phyloP scores from a whole-genome alignment of 148 eudicot genomes.

The Spergularia bocconei region DNA sequence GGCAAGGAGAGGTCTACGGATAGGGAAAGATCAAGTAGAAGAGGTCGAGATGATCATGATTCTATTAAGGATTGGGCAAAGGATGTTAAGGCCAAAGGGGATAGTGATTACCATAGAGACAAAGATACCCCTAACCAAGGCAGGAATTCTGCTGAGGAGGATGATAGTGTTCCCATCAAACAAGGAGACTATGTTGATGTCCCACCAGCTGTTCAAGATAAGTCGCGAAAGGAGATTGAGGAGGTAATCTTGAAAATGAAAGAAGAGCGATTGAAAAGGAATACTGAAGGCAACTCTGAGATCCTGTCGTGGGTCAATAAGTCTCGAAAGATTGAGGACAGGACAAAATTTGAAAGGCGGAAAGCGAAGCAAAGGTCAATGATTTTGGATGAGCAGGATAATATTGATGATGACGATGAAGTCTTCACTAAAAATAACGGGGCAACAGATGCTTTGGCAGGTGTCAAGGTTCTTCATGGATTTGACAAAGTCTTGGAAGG shows the following conservation, averaged over 20 bases:
- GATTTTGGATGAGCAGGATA: slow-evolving; percentile 92
- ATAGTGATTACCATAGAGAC: slow-evolving; percentile 37
- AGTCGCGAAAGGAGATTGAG: slow-evolving; percentile 44
- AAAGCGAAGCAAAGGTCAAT: slow-evolving; percentile 78
- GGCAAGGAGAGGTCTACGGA: slow-evolving; percentile 53
- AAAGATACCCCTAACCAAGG: slow-evolving; percentile 31
- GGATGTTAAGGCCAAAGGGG: slow-evolving; percentile 33
- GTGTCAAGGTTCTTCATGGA: slow-evolving; percentile 94
- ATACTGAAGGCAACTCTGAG: slow-evolving; percentile 70
- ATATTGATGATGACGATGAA: slow-evolving; percentile 58
- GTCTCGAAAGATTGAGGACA: slow-evolving; percentile 83
- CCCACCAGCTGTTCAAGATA: slow-evolving; percentile 32
- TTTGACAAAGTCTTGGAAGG: slow-evolving; percentile 95
- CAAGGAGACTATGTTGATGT: slow-evolving; percentile 34
- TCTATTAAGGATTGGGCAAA: slow-evolving; percentile 41
- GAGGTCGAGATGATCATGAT: slow-evolving; percentile 52
- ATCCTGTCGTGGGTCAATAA: slow-evolving; percentile 79
- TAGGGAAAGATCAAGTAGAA: slow-evolving; percentile 48
- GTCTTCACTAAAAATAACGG: slow-evolving; percentile 38
- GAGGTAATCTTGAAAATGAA: slow-evolving; percentile 73
- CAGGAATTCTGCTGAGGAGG: slow-evolving; percentile 30
- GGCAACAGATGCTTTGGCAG: slow-evolving; percentile 59
- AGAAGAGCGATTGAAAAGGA: slow-evolving; percentile 67
- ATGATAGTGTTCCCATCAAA: slow-evolving; percentile 32
- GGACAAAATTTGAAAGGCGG: slow-evolving; percentile 57